Evolutionary conservation across 2,329 filamentous ascomycete species (phyloP).

Genomic region (Calonectria henricotiae): DNA sequence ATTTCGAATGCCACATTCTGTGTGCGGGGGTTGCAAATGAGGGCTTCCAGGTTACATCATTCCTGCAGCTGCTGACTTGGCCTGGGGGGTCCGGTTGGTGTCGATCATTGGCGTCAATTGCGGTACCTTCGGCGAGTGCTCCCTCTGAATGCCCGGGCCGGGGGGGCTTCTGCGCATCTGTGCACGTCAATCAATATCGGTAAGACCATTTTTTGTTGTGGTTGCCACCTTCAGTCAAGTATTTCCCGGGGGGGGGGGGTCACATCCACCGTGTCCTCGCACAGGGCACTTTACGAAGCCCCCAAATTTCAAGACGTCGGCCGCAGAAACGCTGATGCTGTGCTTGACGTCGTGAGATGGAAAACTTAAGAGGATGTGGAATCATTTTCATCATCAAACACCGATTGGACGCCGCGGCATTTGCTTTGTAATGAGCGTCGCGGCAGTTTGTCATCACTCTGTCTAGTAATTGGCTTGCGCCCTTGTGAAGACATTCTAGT

Average conservation of each 20-base stretch:
- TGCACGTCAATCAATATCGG: neutral
- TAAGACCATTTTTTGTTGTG: neutral
- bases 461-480: conserved; percentile 12
- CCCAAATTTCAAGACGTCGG: neutral
- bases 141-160: neutral
- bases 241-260: neutral
- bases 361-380: conserved; percentile 6
- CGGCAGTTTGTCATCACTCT: conserved; percentile 8
- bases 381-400: neutral
- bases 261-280: neutral
- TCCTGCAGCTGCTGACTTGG: neutral
- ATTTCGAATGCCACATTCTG: neutral
- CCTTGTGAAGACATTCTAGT: conserved; percentile 8
- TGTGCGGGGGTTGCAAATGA: conserved; percentile 7
- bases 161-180: neutral
- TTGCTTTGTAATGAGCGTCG: conserved; percentile 3
- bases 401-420: neutral
- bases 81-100: neutral
- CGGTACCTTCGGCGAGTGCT: conserved; percentile 5
- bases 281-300: neutral
- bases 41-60: conserved; percentile 6
- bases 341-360: neutral
- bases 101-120: neutral
- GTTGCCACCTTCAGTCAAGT: neutral
- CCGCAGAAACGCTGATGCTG: neutral